Percentiles rank a stretch among this genome's conserved stretches.
Conservation (phyloP, 495 filamentous ascomycete species). For the Trichoderma reesei region DNA sequence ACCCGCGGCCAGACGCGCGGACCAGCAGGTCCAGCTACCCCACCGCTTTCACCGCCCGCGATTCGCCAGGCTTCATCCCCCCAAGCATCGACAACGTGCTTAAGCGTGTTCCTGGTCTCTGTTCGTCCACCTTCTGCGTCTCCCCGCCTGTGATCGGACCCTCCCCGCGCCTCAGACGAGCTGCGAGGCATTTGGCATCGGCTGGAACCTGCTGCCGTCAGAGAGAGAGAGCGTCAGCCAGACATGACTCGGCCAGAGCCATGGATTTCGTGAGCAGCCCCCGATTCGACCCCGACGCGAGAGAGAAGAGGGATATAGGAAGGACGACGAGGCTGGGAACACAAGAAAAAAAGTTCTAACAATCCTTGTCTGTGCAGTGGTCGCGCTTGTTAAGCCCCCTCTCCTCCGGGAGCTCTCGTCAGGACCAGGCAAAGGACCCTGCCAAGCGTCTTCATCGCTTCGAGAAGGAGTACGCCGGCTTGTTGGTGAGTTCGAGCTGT, state of each 20-base stretch:
- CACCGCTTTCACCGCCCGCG: neutral
- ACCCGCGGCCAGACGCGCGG: neutral
- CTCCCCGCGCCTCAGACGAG: neutral
- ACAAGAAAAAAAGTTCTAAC: conserved; percentile 10
- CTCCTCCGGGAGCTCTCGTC: conserved; percentile 45
- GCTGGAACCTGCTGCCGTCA: neutral
- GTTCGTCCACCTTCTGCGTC: neutral
- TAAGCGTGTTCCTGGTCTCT: neutral
- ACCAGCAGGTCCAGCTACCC: neutral
- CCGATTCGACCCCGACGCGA: neutral
- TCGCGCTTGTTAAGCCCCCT: conserved; percentile 72
- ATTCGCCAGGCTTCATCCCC: conserved; percentile 1
- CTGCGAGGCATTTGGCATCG: no score
- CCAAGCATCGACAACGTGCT: neutral
- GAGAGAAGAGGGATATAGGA: neutral
- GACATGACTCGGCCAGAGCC: conserved; percentile 9
- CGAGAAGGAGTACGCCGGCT: conserved; percentile 75
- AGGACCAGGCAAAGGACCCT: conserved; percentile 60
- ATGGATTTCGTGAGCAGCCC: conserved; percentile 33
- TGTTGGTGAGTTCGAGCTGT: conserved; percentile 48
- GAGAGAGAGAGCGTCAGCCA: neutral
- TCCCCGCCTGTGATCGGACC: conserved; percentile 3
- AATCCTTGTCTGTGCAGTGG: conserved; percentile 46
- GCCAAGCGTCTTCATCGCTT: conserved; percentile 82
- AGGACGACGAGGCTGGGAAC: neutral